Conservation (phyloP, 2,329 filamentous ascomycete genomes). For the Cytospora schulzeri region DNA sequence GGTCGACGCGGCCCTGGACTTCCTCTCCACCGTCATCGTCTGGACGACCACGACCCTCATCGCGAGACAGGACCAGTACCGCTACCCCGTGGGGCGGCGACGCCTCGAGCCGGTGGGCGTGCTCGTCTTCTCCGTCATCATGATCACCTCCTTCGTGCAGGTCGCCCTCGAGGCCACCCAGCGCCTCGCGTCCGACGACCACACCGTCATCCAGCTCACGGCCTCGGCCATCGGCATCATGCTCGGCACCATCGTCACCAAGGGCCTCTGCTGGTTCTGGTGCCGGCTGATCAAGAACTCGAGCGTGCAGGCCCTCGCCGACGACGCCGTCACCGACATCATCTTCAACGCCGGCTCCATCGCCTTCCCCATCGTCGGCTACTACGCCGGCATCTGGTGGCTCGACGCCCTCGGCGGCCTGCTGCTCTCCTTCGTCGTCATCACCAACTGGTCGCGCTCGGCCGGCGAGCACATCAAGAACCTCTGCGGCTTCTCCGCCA, state of each 20-base stretch:
- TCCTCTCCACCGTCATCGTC: conserved; percentile 79
- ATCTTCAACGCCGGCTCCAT: conserved; percentile 91
- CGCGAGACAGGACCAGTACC: conserved; percentile 71
- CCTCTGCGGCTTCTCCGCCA: conserved; percentile 75
- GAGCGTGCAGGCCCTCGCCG: conserved; percentile 75
- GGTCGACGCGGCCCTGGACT: conserved; percentile 79
- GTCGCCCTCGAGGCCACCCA: conserved; percentile 72
- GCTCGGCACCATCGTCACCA: conserved; percentile 78
- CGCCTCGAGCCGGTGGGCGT: conserved; percentile 77
- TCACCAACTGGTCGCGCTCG: conserved; percentile 76
- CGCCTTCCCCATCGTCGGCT: conserved; percentile 80
- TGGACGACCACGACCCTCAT: conserved; percentile 78
- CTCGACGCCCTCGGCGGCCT: conserved; percentile 79
- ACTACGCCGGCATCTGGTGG: conserved; percentile 79
- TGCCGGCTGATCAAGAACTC: conserved; percentile 85
- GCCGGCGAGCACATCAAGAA: conserved; percentile 78
- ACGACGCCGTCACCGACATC: conserved; percentile 54
- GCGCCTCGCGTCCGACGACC: conserved; percentile 62
- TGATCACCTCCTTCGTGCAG: conserved; percentile 83
- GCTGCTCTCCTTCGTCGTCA: conserved; percentile 76
- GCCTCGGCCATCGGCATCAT: conserved; percentile 77
- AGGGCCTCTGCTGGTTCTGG: conserved; percentile 83
- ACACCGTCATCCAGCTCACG: conserved; percentile 71
- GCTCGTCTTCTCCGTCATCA: conserved; percentile 80
- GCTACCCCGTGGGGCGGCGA: conserved; percentile 76